Evolutionary conservation across 345 rosid genomes (phyloP).

Genomic region (Pugionium cornutum): DNA sequence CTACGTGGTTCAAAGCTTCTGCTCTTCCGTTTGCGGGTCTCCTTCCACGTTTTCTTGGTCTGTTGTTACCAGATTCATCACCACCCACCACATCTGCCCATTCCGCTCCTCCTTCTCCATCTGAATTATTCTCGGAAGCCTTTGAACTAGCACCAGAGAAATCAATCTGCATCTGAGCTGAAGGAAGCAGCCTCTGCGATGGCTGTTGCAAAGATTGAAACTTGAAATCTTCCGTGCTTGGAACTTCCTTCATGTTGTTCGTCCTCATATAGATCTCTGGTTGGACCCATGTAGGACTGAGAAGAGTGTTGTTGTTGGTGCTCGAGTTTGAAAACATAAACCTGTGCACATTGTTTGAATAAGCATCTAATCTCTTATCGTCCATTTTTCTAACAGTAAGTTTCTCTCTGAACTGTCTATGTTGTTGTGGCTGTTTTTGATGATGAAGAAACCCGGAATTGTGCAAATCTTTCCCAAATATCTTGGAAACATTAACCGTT

Average conservation of each 20-base stretch:
- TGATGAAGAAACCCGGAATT: constrained; percentile 34
- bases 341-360: constrained; percentile 51
- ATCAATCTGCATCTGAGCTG: constrained; percentile 83
- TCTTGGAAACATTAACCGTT: constrained; percentile 16
- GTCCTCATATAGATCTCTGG: constrained; percentile 52
- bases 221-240: constrained; percentile 47
- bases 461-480: constrained; percentile 35
- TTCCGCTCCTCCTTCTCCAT: constrained; percentile 72
- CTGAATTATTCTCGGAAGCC: constrained; percentile 85
- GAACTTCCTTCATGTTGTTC: constrained; percentile 49
- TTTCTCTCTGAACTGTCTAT: constrained; percentile 72
- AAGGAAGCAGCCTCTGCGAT: constrained; percentile 47
- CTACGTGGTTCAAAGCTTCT: constrained; percentile 62
- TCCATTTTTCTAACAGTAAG: constrained; percentile 87
- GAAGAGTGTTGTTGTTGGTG: constrained; percentile 48
- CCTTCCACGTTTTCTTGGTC: constrained; percentile 74
- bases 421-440: constrained; percentile 22
- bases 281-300: constrained; percentile 60
- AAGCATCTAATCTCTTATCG: constrained; percentile 59
- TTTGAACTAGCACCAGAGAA: constrained; percentile 77
- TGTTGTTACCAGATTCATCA: constrained; percentile 53
- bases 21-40: constrained; percentile 42
- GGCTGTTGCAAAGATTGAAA: constrained; percentile 46
- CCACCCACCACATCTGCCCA: constrained; percentile 51
- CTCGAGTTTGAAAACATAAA: constrained; percentile 43